phyloP scores from a whole-genome alignment of 2,329 filamentous ascomycete species.

The Paracamarosporium sp. region DNA sequence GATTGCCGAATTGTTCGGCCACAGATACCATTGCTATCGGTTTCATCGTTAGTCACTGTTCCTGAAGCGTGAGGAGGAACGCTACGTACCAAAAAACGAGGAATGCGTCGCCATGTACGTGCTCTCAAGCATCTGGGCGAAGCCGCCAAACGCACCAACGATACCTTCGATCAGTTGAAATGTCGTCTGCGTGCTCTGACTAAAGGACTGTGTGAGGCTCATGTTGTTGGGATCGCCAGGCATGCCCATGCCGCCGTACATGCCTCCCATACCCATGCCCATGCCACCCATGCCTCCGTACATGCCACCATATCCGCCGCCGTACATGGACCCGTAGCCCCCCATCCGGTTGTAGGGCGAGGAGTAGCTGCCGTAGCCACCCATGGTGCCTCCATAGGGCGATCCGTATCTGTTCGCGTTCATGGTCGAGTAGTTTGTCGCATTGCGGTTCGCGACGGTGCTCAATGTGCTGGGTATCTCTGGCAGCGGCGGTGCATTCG shows the following conservation, averaged over 20 bases:
- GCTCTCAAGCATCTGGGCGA: constrained; percentile 98
- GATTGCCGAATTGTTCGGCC: constrained; percentile 93
- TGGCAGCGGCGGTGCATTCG: constrained; percentile 72
- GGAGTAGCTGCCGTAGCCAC: constrained; percentile 59
- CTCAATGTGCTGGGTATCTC: constrained; percentile 80
- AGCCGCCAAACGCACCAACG: constrained; percentile 94
- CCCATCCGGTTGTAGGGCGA: constrained; percentile 55
- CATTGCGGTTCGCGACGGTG: constrained; percentile 84
- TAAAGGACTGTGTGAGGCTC: constrained; percentile 94
- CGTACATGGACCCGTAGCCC: constrained; percentile 62
- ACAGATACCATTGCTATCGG: constrained; percentile 87
- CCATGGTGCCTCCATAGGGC: constrained; percentile 57
- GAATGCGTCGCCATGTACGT: constrained; percentile 99
- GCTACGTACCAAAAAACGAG: constrained; percentile 86
- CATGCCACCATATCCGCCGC: constrained; percentile 50
- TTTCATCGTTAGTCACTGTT: constrained; percentile 18
- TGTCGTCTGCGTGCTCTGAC: constrained; percentile 91
- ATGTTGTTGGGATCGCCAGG: constrained; percentile 79
- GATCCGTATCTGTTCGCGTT: constrained; percentile 60
- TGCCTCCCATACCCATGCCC: constrained; percentile 49
- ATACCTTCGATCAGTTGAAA: constrained; percentile 99
- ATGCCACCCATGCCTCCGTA: constrained; percentile 47
- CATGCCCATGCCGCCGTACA: constrained; percentile 58
- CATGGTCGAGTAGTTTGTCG: constrained; percentile 77
- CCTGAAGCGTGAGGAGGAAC: background rate